phyloP scores from a whole-genome alignment of 2,329 filamentous ascomycete genomes.

The Hypoxylon sp. region DNA sequence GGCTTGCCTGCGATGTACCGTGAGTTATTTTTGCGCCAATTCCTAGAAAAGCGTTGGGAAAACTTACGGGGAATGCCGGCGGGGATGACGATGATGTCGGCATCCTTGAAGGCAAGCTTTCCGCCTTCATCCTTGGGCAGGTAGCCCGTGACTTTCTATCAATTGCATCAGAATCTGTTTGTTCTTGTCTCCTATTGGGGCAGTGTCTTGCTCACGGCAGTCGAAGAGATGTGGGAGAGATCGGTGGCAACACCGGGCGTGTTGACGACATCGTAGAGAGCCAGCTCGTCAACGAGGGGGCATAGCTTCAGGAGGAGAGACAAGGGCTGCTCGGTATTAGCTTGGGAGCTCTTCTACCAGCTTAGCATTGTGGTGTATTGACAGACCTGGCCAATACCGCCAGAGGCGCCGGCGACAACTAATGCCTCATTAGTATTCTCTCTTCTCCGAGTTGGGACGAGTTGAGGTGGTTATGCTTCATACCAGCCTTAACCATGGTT shows the following conservation, averaged over 20 bases:
- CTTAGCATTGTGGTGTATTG: constrained; percentile 4
- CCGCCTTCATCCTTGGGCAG: constrained; percentile 86
- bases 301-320: constrained; percentile 95
- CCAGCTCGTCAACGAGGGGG: constrained; percentile 87
- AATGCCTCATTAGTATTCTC: constrained; percentile 14
- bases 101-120: constrained; percentile 87
- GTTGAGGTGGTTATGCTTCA: constrained; percentile 20
- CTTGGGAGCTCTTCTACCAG: constrained; percentile 16
- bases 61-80: constrained; percentile 94
- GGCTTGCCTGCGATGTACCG: constrained; percentile 78
- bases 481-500: constrained; percentile 70
- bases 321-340: constrained; percentile 71
- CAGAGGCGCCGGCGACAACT: constrained; percentile 93
- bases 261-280: constrained; percentile 99
- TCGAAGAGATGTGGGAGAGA: constrained; percentile 94
- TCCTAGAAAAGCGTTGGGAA: not conserved
- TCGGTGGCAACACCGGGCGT: constrained; percentile 95
- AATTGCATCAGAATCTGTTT: constrained; percentile 41
- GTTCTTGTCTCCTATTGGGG: not conserved
- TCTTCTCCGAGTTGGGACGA: not conserved
- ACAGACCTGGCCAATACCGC: constrained; percentile 95
- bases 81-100: constrained; percentile 96
- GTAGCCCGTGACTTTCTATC: constrained; percentile 84
- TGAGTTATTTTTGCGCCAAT: constrained; percentile 33
- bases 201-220: constrained; percentile 64